These are phyloP conservation scores for Fusarium sp. DNA, from an alignment of 2,329 filamentous ascomycete species.

Conservation along the genomic window DNA sequence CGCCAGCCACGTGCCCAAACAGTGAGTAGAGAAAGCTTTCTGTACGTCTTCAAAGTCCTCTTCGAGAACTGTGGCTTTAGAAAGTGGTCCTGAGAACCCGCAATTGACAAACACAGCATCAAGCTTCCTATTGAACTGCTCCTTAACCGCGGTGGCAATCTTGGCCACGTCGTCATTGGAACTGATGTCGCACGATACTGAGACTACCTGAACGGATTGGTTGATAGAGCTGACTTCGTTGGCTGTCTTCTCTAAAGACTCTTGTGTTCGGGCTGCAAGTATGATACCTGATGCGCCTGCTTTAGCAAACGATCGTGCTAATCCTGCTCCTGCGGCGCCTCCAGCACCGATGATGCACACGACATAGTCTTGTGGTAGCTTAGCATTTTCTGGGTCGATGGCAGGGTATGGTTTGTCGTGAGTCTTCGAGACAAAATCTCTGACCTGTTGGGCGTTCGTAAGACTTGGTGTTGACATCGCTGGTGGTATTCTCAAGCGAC, in stretches of 20 bases:
- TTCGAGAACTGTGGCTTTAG: constrained; percentile 3
- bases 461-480: constrained; percentile 1
- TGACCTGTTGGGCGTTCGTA: constrained; percentile 2
- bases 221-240: neutral
- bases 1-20: constrained; percentile 12
- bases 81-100: constrained; percentile 3
- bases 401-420: constrained; percentile 6
- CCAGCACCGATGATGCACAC: constrained; percentile 20
- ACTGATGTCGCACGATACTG: neutral
- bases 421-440: neutral
- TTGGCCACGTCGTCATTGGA: neutral
- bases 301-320: constrained; percentile 8
- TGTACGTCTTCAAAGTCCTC: constrained; percentile 10
- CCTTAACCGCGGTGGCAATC: neutral
- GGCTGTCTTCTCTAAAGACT: neutral
- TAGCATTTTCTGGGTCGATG: neutral
- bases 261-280: constrained; percentile 6
- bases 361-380: neutral
- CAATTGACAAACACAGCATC: constrained; percentile 16
- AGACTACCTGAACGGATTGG: neutral
- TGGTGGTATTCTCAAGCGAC: neutral
- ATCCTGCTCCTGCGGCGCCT: constrained; percentile 2
- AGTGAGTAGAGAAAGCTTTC: constrained; percentile 5
- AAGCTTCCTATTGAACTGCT: neutral
- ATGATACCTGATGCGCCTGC: constrained; percentile 9